Base-by-base conservation (phyloP, 1,284 basidiomycete species). In the Laetiporus sulphureus region DNA sequence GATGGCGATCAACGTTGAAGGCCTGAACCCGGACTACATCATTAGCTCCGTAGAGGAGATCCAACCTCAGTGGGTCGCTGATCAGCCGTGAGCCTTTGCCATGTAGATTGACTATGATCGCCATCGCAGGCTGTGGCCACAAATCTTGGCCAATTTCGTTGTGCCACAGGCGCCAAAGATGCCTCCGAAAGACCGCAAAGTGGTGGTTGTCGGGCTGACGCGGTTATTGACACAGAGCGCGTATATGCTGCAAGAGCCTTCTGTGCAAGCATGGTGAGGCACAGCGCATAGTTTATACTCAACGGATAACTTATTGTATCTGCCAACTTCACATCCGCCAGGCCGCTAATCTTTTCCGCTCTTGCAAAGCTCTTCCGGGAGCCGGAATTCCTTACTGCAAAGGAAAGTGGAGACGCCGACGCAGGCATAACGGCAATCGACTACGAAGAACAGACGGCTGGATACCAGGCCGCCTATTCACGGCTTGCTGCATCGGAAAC, bases 381-480 rank as follows among this genome's bases (percentile, higher is more conserved):
- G 45, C 78, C 83, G 0, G 79, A 88, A 51, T 76, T 86, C 48
- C 71, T 90, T 40, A 72, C 66, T 4, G 67, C 64, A 13, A 69
- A 68, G 36, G 63, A 68, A 36, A 60, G 60, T 2, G 65, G 61
- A 15, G 71, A 89, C 44, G 58, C 80, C 2, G 68, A 77, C 36
- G 75, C 72, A 0, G 84, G 80, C 0, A 57, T 90, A 25, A 86
- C 85, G 1, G 75, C 79, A 32, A 77, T 95, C 34, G 95, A 98
- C 62, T 83, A 81, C 50, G 94, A 98, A 58, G 95, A 90, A 57
- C 84, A 87, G 57, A 74, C 85, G 6, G 80, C 83, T 3, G 90
- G 91, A 0, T 99, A 97, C 67, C 95, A 99, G 61, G 88, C 89
- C 0, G 83, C 86, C 2, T 99, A 95, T 66, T 93, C 92, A 41